Evolutionary conservation across 345 rosid genomes (phyloP), one percentile per base, ranked within the genome.

Genomic region (Geranium rotundifolium): DNA sequence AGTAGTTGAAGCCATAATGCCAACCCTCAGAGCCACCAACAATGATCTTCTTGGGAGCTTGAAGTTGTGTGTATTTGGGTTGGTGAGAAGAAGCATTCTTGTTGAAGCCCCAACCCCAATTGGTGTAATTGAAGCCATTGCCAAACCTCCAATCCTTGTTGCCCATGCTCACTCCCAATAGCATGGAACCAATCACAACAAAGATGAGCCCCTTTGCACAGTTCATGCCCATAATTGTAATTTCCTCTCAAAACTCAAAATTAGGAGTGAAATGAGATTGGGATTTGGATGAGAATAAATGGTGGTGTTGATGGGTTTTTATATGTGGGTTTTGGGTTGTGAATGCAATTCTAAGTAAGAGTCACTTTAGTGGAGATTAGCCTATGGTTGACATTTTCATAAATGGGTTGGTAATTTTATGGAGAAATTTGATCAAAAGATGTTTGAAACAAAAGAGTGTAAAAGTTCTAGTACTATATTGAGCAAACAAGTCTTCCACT

Each of bases 1-100:
- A 57, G 65, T 73, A 73, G 67, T 73, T 69, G 27, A 64, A 65
- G 18, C 73, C 73, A 39, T 50, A 67, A 49, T 54, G 70, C 77
- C 77, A 69, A 17, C 54, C 54, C 39, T 73, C 61, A 3, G 69
- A 50, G 19, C 73, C 77, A 2, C 77, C 77, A 1, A 69, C 73
- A 1, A 55, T 54, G 54, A 65, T 56, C 23, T 67, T 69, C 58
- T 34, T 62, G 64, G 77, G 52, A 12, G 12, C 52, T 46, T 46
- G 52, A 7, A 1, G 52, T 14, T 46, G 52, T 12, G 15, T 46
- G 52, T 46, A 46, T 10, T 46, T 46, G 52, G 52, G 52, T 46
- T 46, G 52, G 12, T 46, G 52, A 46, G 14, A 10, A 37, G 46
- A 46, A 46, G 16, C 52, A 46, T 46, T 46, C 14, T 46, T 46